These are phyloP conservation scores for Serendipita sp. DNA, from an alignment of 768 basidiomycete genomes.

Conservation along the genomic window DNA sequence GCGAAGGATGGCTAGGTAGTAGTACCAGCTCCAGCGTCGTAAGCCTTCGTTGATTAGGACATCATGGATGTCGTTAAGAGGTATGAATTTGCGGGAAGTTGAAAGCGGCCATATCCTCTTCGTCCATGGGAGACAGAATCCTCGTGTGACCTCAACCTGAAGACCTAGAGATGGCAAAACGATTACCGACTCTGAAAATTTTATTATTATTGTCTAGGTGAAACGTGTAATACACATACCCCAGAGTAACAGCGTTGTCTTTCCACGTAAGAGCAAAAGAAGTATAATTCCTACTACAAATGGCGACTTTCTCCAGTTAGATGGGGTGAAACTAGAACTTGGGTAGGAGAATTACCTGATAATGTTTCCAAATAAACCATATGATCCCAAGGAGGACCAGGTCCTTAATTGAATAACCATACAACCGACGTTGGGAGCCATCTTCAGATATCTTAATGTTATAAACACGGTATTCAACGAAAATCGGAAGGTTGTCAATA, in stretches of 20 bases:
- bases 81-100: constrained; percentile 42
- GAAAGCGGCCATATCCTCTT: constrained; percentile 5
- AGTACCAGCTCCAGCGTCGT: constrained; percentile 52
- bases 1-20: constrained; percentile 33
- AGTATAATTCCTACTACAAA: constrained; percentile 10
- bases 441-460: constrained; percentile 32
- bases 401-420: constrained; percentile 16
- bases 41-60: constrained; percentile 62
- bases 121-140: constrained; percentile 24
- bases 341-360: not conserved
- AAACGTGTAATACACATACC: constrained; percentile 20
- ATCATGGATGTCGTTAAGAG: constrained; percentile 35
- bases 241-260: constrained; percentile 31
- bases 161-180: constrained; percentile 51
- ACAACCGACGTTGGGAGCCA: constrained; percentile 23
- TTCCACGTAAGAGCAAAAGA: constrained; percentile 19
- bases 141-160: constrained; percentile 57
- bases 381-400: not conserved
- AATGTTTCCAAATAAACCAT: not conserved
- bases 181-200: constrained; percentile 47
- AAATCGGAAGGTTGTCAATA: constrained; percentile 25
- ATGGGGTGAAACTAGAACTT: too few relatives aligned
- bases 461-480: constrained; percentile 45
- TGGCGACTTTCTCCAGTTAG: not conserved
- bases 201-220: not conserved